Percentiles rank a stretch among this genome's conserved stretches.
phyloP scores from a whole-genome alignment of 2,329 filamentous ascomycete genomes.

The Sporothrix mexicana region DNA sequence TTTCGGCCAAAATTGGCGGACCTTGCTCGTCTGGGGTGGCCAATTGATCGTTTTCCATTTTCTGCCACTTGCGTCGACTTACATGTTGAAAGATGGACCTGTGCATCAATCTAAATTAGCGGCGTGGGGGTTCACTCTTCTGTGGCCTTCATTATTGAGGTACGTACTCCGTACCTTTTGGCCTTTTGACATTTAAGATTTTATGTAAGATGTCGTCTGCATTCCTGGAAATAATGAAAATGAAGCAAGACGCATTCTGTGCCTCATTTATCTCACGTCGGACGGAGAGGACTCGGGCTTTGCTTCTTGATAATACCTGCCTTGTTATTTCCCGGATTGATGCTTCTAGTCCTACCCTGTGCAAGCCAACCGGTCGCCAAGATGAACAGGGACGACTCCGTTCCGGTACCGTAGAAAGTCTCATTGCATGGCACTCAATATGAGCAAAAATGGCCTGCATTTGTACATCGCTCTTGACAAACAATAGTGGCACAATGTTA shows the following conservation, averaged over 20 bases:
- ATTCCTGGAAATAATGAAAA: background rate
- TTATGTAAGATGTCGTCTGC: background rate
- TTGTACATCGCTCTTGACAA: background rate
- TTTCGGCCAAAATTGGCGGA: slow-evolving; percentile 19
- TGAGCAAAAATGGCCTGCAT: background rate
- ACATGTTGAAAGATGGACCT: slow-evolving; percentile 15
- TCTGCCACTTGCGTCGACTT: slow-evolving; percentile 11
- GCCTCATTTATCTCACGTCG: slow-evolving; percentile 6
- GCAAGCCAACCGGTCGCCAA: slow-evolving; percentile 19
- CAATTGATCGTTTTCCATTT: background rate
- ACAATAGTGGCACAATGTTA: background rate
- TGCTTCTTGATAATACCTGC: background rate
- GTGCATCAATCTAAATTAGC: slow-evolving; percentile 27
- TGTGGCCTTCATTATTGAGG: background rate
- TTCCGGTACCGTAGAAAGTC: background rate
- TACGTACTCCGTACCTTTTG: background rate
- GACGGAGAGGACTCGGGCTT: slow-evolving; percentile 12
- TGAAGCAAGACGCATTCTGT: background rate
- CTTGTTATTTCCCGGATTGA: background rate
- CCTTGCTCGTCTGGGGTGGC: background rate
- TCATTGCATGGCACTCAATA: background rate
- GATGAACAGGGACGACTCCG: background rate
- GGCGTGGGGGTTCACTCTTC: slow-evolving; percentile 28
- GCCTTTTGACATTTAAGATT: background rate
- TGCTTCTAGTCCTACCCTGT: background rate